Evolutionary conservation across 1,284 basidiomycete genomes (phyloP), one percentile per base, ranked within the genome.

Genomic region (Marasmius sp.): DNA sequence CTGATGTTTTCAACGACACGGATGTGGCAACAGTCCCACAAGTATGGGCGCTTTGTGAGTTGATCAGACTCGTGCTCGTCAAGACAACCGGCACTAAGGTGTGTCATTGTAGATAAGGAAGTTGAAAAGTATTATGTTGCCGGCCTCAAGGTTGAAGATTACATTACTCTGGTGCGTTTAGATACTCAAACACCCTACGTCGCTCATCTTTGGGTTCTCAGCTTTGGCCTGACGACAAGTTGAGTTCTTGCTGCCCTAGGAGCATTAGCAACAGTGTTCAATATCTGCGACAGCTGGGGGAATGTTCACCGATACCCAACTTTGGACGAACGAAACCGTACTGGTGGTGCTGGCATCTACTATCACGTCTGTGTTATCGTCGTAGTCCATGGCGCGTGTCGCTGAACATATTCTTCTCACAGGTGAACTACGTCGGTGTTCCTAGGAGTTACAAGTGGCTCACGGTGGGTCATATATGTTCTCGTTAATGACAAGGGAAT

Each of bases 111-210:
- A 83, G 81, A 84, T 68, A 87, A 88, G 70, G 87, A 89, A 67
- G 88, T 90, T 20, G 82, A 87, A 68, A 85, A 82, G 0, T 90
- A 88, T 70, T 90, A 86, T 67, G 84, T 86, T 51, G 78, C 84
- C 61, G 86, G 86, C 3, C 75, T 88, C 74, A 72, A 75, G 27
- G 79, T 84, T 7, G 81, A 81, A 0, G 85, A 86, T 56, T 83
- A 85, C 66, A 77, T 87, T 22, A 81, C 82, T 11, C 71, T 87
- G 9, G 73, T 88, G 20, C 36, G 37, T 38, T 12, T 34, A 4
- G 16, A 36, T 9, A 7, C 14, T 18, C 20, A 8, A 5, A 3
- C 18, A n/a, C 3, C 52, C 33, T 6, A 4, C 12, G 20, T 18
- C 6, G 12, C 37, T 38, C 4, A 37, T 16, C 38, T n/a, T 9